Conservation (phyloP, 1,284 basidiomycete genomes). For the Tilletiopsis washingtonensis region DNA sequence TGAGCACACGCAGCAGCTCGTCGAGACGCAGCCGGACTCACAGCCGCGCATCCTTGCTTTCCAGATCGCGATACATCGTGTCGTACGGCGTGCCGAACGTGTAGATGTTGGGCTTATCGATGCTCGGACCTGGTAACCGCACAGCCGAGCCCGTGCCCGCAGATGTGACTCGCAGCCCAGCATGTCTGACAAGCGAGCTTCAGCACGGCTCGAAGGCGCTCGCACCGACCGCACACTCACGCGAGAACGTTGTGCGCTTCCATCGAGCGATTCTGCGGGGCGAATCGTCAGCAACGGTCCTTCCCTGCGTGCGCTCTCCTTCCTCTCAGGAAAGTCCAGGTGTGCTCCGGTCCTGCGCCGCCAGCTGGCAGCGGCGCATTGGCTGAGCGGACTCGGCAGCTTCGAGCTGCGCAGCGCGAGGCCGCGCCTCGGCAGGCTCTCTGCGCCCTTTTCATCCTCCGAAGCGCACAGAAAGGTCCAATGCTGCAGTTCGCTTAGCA, state of each 20-base stretch:
- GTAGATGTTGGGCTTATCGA: conserved; percentile 97
- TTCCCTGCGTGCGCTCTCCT: background rate
- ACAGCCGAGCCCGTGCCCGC: conserved; percentile 96
- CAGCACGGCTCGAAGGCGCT: too few relatives aligned
- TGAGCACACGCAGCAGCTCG: background rate
- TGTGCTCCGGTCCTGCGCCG: too few relatives aligned
- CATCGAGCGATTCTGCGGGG: conserved; percentile 88
- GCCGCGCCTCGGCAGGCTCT: too few relatives aligned
- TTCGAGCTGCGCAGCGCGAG: too few relatives aligned
- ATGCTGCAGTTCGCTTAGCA: background rate
- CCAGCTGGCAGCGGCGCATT: too few relatives aligned
- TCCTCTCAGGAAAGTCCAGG: too few relatives aligned
- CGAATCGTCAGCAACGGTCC: background rate
- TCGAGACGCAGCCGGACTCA: conserved; percentile 43
- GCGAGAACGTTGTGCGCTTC: conserved; percentile 87
- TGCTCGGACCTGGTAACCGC: conserved; percentile 85
- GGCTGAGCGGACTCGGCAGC: too few relatives aligned
- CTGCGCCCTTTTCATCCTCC: too few relatives aligned
- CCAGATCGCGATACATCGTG: conserved; percentile 87
- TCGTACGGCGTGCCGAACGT: conserved; percentile 98
- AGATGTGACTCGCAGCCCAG: conserved; percentile 82
- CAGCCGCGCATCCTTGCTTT: conserved; percentile 73
- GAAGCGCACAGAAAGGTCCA: background rate
- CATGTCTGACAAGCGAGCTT: conserved; percentile 53
- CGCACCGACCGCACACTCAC: conserved; percentile 4